Evolutionary conservation across 768 basidiomycete species (phyloP).

Genomic region (Asterophora parasitica): DNA sequence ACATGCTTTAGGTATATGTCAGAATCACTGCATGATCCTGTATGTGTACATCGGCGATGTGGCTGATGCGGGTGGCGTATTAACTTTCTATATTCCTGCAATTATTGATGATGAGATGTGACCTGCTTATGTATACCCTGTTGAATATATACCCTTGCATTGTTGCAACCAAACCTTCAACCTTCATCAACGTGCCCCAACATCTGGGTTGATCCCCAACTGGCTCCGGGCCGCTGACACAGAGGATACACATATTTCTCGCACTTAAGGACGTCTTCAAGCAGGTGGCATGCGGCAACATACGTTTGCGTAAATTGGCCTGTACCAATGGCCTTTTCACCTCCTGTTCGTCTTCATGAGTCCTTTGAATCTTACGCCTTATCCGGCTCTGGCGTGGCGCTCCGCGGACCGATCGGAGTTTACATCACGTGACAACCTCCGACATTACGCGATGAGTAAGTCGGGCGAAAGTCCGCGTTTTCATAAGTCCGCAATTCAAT

Average conservation of each 20-base stretch:
- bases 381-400: no score
- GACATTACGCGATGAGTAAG: slow-evolving; percentile 10
- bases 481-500: slow-evolving; percentile 5
- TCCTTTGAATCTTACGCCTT: no score
- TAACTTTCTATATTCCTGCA: slow-evolving; percentile 86
- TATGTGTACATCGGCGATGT: slow-evolving; percentile 87
- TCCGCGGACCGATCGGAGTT: slow-evolving; percentile 1
- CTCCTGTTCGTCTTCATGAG: no score
- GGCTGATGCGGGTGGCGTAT: slow-evolving; percentile 73
- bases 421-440: slow-evolving; percentile 14
- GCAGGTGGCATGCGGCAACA: no score
- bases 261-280: no score
- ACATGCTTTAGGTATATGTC: slow-evolving; percentile 60
- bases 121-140: slow-evolving; percentile 7
- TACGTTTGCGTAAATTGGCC: no score
- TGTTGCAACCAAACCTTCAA: no score
- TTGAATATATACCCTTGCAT: not conserved
- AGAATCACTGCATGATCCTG: slow-evolving; percentile 77
- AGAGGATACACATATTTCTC: no score
- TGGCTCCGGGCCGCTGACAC: no score
- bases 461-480: slow-evolving; percentile 10
- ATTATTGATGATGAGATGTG: slow-evolving; percentile 52
- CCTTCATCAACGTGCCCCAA: no score
- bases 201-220: no score
- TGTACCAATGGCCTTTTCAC: no score